Base-by-base conservation (phyloP, 441 rosid species). In the Geranium incanum region DNA sequence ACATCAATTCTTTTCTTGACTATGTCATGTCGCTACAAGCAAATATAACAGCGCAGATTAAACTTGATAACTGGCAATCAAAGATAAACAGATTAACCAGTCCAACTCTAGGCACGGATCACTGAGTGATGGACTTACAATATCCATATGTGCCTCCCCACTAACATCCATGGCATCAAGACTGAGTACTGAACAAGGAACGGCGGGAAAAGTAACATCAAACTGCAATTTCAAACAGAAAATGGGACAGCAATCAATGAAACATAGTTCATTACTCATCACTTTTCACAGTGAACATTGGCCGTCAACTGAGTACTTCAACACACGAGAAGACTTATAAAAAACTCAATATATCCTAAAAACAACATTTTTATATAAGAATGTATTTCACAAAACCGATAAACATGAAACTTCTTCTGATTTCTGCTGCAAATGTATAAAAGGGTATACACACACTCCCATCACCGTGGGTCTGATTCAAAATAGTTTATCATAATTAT, bases 151-250 rank as follows among this genome's bases (percentile, higher is more conserved):
- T 64, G 90, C 89, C 81, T 88, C 97, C 71, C 97, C 99, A 73
- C 97, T 90, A 78, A 90, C 87, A 79, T 95, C 97, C 93, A 92
- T 92, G 41, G 96, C 99, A 79, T 95, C 99, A 60, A 92, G 84
- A 78, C 93, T 95, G 63, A 92, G 89, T 77, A 92, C 85, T 39
- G 99, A 90, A 80, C 99, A 95, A 15, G 97, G 88, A 71, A 95
- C 82, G 71, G 92, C 95, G 72, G 97, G 97, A 77, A 95, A 95
- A 16, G 92, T 89, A 71, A 95, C 82, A 68, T 95, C 99, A 70
- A 95, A 90, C 96, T 92, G 94, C 86, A 84, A 15, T 15, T 37
- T 15, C 18, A 71, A 67, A 72, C 33, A 28, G 33, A 28, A 28
- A 28, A 28, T 28, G 33, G 33, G 33, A 28, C 15, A 43, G 43